Evolutionary conservation across 495 filamentous ascomycete species (phyloP), one percentile per base, ranked within the genome.

Genomic region (Hypoxylon intermedium): DNA sequence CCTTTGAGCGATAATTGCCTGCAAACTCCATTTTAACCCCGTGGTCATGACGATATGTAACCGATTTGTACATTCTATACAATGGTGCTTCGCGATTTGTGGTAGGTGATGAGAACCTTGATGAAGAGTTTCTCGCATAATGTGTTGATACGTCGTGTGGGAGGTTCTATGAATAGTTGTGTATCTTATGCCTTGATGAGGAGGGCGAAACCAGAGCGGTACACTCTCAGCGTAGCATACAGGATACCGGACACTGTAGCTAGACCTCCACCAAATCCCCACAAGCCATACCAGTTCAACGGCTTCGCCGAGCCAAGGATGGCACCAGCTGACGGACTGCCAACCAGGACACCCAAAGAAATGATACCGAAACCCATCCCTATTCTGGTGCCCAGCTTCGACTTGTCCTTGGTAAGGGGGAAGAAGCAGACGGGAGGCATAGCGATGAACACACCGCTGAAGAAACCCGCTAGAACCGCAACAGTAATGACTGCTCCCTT

Each of bases 371-470:
- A 91, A 2, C 81, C 76, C 86, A 90, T 89, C 0, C 89, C 89
- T 64, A 91, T 80, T 13, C 88, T 79, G 18, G 87, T 89, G 2
- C 89, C 89, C 18, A 91, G 74, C 23, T 86, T 75, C 11, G 79
- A 78, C 53, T 89, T 77, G 54, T 89, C 82, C 20, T 82, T 75
- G 1, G 82, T 86, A 45, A 93, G 69, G 31, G 72, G 76, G 33
- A 86, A 82, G 70, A 89, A 82, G 45, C 84, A 82, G 0, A 87
- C 85, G 0, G 87, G 85, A 0, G 88, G 87, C 20, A 92, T 72
- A 15, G 83, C 85, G 13, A 93, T 87, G 63, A 79, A 73, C 15
- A 71, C 69, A 38, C 73, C 70, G 20, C 69, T 70, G 55, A 72
- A 71, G 62, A 77, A 76, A 23, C 72, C 72, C 21, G 68, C 67